Base-by-base conservation (phyloP, 352 stramenopile species). In the Pythium plurisporium region DNA sequence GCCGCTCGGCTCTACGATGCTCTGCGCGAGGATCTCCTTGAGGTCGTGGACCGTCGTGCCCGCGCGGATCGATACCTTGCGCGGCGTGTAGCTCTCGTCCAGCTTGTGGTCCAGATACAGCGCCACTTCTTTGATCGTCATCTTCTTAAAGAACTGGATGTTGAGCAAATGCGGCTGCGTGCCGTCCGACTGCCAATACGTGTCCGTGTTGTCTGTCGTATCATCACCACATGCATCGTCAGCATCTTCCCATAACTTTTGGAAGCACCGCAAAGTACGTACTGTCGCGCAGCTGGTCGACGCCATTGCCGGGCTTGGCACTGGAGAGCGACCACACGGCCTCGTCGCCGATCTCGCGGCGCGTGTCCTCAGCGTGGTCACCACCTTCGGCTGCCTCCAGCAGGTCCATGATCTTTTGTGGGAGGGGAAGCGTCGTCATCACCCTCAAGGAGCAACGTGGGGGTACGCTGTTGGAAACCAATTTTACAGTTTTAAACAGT, bases 101-200 rank as follows among this genome's bases (percentile, higher is more conserved):
- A 98, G 73, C 58, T 91, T 97, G 77, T 98, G 98, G 76, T 99
- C 95, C 15, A 99, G 74, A 65, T 98, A 99, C n/a, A 99, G 65
- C 27, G 91, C 89, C 30, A 99, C 79, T 64, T 98, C 91, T 19
- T 79, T 88, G 19, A 99, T 77, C 6, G 86, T 87, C 69, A 94
- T 94, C 64, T 98, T 97, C 64, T 89, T 86, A 48, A 88, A 80
- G 72, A 99, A 99, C 72, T 99, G 94, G 49, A 99, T 94, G 74
- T 98, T 98, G 68, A 99, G 98, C 45, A 97, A 77, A 64, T 99
- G 97, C 25, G 97, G 96, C 69, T 98, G 95, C 17, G 80, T 68
- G 34, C 86, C 86, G 58, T 96, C 86, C 55, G 86, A 98, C 70
- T 99, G 97, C 96, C 97, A 99, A 67, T 99, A 99, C 6, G 96